Percentiles rank a stretch among this genome's conserved stretches.
Evolutionary conservation across 768 basidiomycete species (phyloP).

Genomic region (Agaricus sinodeliciosus): DNA sequence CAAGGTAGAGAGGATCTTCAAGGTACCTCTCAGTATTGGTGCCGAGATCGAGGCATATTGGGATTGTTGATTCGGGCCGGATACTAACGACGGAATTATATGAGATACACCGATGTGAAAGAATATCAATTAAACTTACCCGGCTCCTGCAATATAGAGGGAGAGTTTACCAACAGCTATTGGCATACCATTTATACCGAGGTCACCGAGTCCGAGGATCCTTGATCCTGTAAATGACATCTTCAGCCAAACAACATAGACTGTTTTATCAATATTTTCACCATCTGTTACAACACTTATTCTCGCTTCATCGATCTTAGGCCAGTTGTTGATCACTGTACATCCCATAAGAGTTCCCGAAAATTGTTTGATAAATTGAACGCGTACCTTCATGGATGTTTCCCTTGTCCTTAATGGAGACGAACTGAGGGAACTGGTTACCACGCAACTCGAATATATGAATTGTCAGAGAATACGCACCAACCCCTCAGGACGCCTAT

Average conservation of each 20-base stretch:
- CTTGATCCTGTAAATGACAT: slow-evolving; percentile 51
- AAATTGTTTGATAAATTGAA: neutral
- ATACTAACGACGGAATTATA: slow-evolving; percentile 36
- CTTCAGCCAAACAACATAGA: slow-evolving; percentile 17
- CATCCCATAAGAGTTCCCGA: neutral
- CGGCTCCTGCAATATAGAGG: slow-evolving; percentile 85
- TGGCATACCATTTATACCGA: slow-evolving; percentile 80
- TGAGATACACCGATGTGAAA: neutral
- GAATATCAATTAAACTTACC: slow-evolving; percentile 37
- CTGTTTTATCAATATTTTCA: slow-evolving; percentile 12
- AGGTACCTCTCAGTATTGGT: slow-evolving; percentile 79
- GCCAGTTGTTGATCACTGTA: slow-evolving; percentile 65
- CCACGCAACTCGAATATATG: slow-evolving; percentile 3
- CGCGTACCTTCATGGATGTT: slow-evolving; percentile 48
- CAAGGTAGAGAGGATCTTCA: slow-evolving; percentile 87
- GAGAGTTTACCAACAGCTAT: slow-evolving; percentile 92
- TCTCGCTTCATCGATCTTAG: slow-evolving; percentile 65
- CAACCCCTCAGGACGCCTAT: slow-evolving; percentile 66
- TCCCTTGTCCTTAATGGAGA: slow-evolving; percentile 82
- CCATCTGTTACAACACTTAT: slow-evolving; percentile 94
- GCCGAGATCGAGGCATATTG: slow-evolving; percentile 84
- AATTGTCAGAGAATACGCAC: slow-evolving; percentile 28
- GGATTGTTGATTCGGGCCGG: slow-evolving; percentile 70
- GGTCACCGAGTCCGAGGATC: slow-evolving; percentile 83
- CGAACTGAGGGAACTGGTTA: slow-evolving; percentile 37